A percentile compares a stretch with the other conserved stretches of the same genome.
Conservation (phyloP, 805 yeast genomes). For the Nakazawaea peltata region DNA sequence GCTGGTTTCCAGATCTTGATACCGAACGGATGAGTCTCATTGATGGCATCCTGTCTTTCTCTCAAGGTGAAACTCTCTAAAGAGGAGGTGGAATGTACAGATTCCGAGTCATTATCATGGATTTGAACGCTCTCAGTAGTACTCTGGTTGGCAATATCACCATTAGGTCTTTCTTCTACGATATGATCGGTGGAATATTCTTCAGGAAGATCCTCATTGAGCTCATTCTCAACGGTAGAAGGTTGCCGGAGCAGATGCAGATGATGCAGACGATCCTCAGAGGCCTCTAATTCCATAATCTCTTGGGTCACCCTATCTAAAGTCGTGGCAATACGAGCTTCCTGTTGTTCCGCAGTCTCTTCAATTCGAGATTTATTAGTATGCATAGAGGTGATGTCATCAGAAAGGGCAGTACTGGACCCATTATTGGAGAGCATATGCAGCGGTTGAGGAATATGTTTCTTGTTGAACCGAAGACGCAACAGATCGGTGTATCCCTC, state of each 20-base stretch:
- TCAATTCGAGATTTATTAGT: too few species aligned
- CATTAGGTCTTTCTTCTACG: background rate
- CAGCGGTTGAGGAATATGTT: conserved; percentile 11
- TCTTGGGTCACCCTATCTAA: conserved; percentile 17
- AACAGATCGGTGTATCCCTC: conserved; percentile 74
- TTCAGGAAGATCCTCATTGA: too few species aligned
- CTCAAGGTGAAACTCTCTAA: conserved; percentile 80
- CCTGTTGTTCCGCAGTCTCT: too few species aligned
- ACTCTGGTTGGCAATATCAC: background rate
- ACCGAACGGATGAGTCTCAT: conserved; percentile 96
- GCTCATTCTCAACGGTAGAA: too few species aligned
- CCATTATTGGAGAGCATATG: conserved; percentile 9
- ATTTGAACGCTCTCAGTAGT: too few species aligned
- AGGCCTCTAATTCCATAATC: conserved; percentile 17
- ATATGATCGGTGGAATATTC: too few species aligned
- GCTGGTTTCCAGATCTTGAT: conserved; percentile 99
- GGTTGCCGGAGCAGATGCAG: too few species aligned
- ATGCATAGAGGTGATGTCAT: background rate
- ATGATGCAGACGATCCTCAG: conserved; percentile 16
- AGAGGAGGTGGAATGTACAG: conserved; percentile 34
- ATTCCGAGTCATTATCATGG: conserved; percentile 25
- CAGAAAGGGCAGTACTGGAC: conserved; percentile 3
- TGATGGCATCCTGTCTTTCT: conserved; percentile 94
- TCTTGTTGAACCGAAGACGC: conserved; percentile 33
- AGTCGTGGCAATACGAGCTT: conserved; percentile 19